Evolutionary conservation across 2,329 filamentous ascomycete genomes (phyloP).

Genomic region (Trichoderma gracile): DNA sequence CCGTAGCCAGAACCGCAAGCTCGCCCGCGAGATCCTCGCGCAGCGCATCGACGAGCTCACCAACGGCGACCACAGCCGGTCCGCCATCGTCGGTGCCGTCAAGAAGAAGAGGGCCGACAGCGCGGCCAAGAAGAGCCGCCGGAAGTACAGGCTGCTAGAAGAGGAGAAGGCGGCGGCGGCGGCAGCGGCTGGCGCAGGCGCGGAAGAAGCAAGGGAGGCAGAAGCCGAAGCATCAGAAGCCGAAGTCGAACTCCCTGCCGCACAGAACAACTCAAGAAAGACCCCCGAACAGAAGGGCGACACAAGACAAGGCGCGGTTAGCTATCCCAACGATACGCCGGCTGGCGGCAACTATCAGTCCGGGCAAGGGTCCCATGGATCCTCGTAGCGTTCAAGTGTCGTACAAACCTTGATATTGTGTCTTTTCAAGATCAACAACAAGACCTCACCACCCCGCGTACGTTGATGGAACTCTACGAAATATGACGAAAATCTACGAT

Average conservation of each 20-base stretch:
- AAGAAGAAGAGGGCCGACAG: conserved; percentile 73
- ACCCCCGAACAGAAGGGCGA: not conserved
- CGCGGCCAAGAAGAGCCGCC: conserved; percentile 74
- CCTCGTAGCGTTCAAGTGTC: not conserved
- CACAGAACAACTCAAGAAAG: not conserved
- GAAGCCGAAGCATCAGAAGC: no score
- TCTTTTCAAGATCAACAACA: not conserved
- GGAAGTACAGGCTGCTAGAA: conserved; percentile 71
- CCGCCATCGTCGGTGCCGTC: conserved; percentile 61
- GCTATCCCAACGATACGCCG: not conserved
- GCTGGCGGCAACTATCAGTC: not conserved
- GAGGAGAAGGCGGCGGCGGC: conserved; percentile 43
- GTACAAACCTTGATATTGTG: not conserved
- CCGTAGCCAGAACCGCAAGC: conserved; percentile 81
- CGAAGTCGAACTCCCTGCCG: not conserved
- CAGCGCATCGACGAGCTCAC: conserved; percentile 70
- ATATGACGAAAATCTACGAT: not conserved
- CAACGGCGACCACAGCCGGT: conserved; percentile 69
- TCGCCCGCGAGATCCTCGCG: conserved; percentile 75
- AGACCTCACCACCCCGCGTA: no score
- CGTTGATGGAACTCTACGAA: no score
- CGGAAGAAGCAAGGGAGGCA: no score
- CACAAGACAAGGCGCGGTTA: not conserved
- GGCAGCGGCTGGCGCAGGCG: not conserved
- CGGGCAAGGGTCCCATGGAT: not conserved